These are phyloP conservation scores for Fusarium verticillioides DNA, from an alignment of 2,329 filamentous ascomycete genomes.

Conservation along the genomic window DNA sequence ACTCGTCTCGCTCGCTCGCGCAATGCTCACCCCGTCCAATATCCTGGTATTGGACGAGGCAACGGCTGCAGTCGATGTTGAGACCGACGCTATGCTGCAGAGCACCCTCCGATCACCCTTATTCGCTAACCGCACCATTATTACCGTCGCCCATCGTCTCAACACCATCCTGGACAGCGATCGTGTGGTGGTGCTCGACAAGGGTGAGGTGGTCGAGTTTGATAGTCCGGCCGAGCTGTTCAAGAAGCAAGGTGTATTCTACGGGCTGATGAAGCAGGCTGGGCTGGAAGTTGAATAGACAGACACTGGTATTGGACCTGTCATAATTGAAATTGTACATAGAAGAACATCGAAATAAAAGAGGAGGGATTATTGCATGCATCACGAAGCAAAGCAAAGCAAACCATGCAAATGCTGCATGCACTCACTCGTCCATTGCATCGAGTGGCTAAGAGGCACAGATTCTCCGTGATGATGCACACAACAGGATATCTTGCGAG, in stretches of 20 bases:
- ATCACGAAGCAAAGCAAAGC: background rate
- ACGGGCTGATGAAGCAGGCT: constrained; percentile 90
- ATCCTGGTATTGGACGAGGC: constrained; percentile 98
- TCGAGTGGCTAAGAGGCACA: no score
- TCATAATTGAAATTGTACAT: constrained; percentile 25
- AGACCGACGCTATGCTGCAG: constrained; percentile 75
- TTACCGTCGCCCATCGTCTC: constrained; percentile 97
- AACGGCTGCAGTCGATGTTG: constrained; percentile 78
- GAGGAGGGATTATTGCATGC: constrained; percentile 14
- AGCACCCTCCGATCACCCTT: constrained; percentile 70
- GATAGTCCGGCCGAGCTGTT: constrained; percentile 85
- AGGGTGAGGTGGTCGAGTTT: constrained; percentile 91
- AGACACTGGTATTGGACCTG: background rate
- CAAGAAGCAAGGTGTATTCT: constrained; percentile 80
- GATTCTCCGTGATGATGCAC: background rate
- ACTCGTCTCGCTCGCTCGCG: constrained; percentile 91
- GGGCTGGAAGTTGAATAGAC: constrained; percentile 69
- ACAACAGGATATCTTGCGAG: constrained; percentile 1
- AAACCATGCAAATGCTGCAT: background rate
- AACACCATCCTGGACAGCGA: constrained; percentile 94
- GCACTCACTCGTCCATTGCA: no score
- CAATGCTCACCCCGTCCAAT: constrained; percentile 93
- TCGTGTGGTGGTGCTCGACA: constrained; percentile 92
- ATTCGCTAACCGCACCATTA: constrained; percentile 94
- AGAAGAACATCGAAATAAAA: constrained; percentile 13